Evolutionary conservation across 495 filamentous ascomycete species (phyloP), one percentile per base, ranked within the genome.

Genomic region (Hypomontagnella monticulosa): DNA sequence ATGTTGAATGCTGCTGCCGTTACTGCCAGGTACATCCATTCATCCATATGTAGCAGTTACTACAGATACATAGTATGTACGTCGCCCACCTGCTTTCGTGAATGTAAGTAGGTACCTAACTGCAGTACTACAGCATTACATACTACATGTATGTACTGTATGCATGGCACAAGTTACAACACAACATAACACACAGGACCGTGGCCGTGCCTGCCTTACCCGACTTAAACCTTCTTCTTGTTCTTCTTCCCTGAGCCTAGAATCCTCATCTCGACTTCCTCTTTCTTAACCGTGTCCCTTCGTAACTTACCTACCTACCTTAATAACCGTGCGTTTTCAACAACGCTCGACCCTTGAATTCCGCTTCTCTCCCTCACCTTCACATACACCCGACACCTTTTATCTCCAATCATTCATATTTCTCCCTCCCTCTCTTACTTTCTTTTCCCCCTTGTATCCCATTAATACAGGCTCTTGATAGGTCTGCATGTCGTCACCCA

Each of bases 401-500:
- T 18, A 23, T 40, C 15, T 20, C 11, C 34, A 3, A 14, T n/a
- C n/a, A n/a, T n/a, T n/a, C n/a, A 20, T 20, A n/a, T 5, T 14
- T 4, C 1, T 15, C 47, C 0, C 27, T 33, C 12, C 27, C 30
- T 18, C 30, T 7, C 14, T 32, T 15, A 9, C 30, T 23, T 34
- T 10, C 27, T 11, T 15, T 34, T 50, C 16, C 53, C 34, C 33
- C 37, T 59, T 52, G 9, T 36, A 34, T 12, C 40, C 23, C 18
- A 61, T 56, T 3, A 27, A 27, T 6, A 27, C 23, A 41, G 42
- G 49, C 43, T 47, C 47, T 66, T 62, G 57, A 70, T 46, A 41
- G 40, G 38, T 37, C 55, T 66, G 27, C 42, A 41, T 64, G 53
- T 63, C 53, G 47, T 58, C 44, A 46, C 42, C 47, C 34, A 53